Evolutionary conservation across 176 grass and related monocot genomes (phyloP), one percentile per base, ranked within the genome.

Genomic region (Pontederia crassipes): DNA sequence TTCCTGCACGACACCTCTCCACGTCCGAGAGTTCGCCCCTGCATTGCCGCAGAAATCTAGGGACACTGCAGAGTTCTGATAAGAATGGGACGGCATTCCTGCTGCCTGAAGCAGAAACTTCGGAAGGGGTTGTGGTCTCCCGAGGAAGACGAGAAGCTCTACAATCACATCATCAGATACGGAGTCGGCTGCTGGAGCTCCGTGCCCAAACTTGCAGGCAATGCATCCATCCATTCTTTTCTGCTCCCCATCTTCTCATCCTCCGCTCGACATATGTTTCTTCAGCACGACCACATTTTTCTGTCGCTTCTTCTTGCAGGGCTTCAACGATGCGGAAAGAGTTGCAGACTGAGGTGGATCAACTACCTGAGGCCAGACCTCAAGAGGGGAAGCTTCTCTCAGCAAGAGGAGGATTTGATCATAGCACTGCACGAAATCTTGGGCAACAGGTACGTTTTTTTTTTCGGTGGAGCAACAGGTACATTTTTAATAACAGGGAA

Each of bases 101-200:
- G 61, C 61, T 32, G 27, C 28, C 17, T 17, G 3, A 49, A 49
- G 32, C 35, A 49, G 61, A 64, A 64, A 46, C 46, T 64, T 6
- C 47, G 17, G 61, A 64, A 64, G 17, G 61, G 61, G 13, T 48
- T 64, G n/a, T 64, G 61, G 61, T 64, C 61, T 49, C 58, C 58
- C 32, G 58, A 60, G 9, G 58, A 60, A 60, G 58, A 60, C 32
- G 58, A 45, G 24, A 60, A 60, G 58, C 58, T 60, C 58, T 60
- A 16, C 27, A 45, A 60, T 60, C 58, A 60, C 61, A 64, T 64
- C 62, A 9, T 11, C 16, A 47, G 18, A 60, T 12, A 32, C 26
- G 62, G 62, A 48, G 17, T 64, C 3, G 62, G 62, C 16, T 49
- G 62, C 24, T 64, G 62, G 62, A 64, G 62, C 46, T 49, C 8